Evolutionary conservation across 139 green algal genomes (phyloP), one percentile per base, ranked within the genome.

Genomic region (Micractinium sp.): DNA sequence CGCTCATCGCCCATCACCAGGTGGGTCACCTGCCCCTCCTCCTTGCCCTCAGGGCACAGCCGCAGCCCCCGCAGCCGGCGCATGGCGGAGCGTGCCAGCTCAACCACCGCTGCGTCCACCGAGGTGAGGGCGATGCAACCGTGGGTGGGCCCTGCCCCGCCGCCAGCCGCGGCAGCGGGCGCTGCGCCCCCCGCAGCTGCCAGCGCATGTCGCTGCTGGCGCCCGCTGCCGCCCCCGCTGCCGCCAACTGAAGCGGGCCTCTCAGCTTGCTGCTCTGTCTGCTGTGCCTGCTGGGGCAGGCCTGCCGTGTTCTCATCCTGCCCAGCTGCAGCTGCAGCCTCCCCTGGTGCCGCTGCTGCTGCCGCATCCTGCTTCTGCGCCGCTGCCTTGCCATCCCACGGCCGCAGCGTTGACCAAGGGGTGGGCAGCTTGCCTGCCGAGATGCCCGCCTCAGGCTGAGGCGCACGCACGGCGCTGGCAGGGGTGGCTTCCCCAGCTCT

Each of bases 11-110:
- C 93, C 19, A 95, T 35, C n/a, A 96, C 88, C 66, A 96, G 67
- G 88, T 96, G 94, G 1, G 93, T 96, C 33, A 94, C 71, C 29
- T 79, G 78, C 14, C 90, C 85, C 53, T 94, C 92, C 84, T 94
- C 92, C 36, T 56, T 74, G 31, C 89, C 86, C n/a, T 92, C 77
- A 0, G 92, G 36, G 39, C 88, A 93, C 85, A 93, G 60, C n/a
- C 82, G 83, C 63, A 93, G 61, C 18, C 90, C 90, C 18, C 87
- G 71, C 82, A 93, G 76, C 0, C 87, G 73, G 27, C 73, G 41
- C 29, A 36, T 41, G 25, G 90, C 90, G 3, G 82, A 87, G 61
- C 85, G 83, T 19, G 61, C 79, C 29, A 93, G 83, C 22, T 86
- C 87, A 7, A 80, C 31, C 38, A 93, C 76, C 0, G 25, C 80